phyloP scores from a whole-genome alignment of 1,139 yeast genomes.

The Hanseniaspora sp. region DNA sequence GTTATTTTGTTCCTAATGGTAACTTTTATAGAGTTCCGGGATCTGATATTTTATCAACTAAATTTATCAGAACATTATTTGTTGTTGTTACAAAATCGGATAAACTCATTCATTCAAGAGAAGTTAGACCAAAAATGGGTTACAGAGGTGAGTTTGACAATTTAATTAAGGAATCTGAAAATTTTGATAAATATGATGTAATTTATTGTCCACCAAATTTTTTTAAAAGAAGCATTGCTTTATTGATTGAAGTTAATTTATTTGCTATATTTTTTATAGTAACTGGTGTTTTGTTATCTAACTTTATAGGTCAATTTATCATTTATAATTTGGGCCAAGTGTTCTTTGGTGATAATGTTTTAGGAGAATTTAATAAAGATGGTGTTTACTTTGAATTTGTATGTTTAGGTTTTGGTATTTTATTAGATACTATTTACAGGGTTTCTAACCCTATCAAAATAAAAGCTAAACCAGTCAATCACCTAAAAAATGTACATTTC shows the following conservation, averaged over 20 bases:
- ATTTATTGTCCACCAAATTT: conserved; percentile 84
- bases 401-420: background rate
- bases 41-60: conserved; percentile 61
- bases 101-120: conserved; percentile 41
- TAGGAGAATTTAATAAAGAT: background rate
- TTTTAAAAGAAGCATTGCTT: conserved; percentile 43
- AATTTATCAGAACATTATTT: conserved; percentile 53
- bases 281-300: conserved; percentile 30
- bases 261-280: conserved; percentile 48
- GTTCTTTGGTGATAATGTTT: background rate
- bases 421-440: background rate
- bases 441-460: background rate
- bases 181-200: conserved; percentile 52
- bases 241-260: conserved; percentile 57
- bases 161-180: conserved; percentile 39
- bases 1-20: conserved; percentile 68
- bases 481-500: background rate
- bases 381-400: conserved; percentile 1
- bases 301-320: conserved; percentile 37
- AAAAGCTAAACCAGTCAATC: background rate
- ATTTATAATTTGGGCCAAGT: background rate
- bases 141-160: conserved; percentile 42
- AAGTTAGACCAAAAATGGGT: conserved; percentile 31
- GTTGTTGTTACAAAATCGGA: conserved; percentile 78
- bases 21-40: conserved; percentile 76